A percentile compares a stretch with the other conserved stretches of the same genome.
Conservation (phyloP, 2,329 filamentous ascomycete genomes). For the Aspergillus fumigatus region DNA sequence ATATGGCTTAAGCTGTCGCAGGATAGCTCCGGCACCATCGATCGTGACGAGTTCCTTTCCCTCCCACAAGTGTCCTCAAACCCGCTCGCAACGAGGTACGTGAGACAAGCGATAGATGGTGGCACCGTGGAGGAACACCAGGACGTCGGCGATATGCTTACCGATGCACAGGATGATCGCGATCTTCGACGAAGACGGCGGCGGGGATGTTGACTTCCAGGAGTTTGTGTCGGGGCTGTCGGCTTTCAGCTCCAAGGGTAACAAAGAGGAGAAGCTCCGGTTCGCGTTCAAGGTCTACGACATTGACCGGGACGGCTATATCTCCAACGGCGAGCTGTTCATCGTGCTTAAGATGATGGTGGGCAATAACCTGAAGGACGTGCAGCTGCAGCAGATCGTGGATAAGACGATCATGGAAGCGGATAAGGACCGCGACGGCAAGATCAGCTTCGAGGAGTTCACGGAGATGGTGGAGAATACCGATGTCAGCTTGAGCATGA, state of each 20-base stretch:
- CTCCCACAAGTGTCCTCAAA: conserved; percentile 97
- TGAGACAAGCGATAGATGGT: background rate
- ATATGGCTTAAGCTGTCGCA: conserved; percentile 35
- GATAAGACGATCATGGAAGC: conserved; percentile 99
- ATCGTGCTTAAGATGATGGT: conserved; percentile 99
- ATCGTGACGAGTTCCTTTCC: conserved; percentile 95
- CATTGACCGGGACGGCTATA: conserved; percentile 96
- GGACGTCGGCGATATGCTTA: background rate
- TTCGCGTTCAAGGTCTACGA: conserved; percentile 99
- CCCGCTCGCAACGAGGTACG: conserved; percentile 85
- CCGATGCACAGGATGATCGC: conserved; percentile 77
- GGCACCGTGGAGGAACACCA: background rate
- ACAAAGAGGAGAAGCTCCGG: conserved; percentile 96
- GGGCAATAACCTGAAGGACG: conserved; percentile 96
- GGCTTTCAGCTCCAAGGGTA: conserved; percentile 95
- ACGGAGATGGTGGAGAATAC: conserved; percentile 98
- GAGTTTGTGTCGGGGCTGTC: conserved; percentile 95
- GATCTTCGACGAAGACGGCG: conserved; percentile 97
- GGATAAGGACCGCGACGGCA: conserved; percentile 89
- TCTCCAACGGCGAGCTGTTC: conserved; percentile 97
- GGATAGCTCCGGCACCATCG: conserved; percentile 98
- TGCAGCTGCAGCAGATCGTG: conserved; percentile 97
- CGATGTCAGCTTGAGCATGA: conserved; percentile 65
- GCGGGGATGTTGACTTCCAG: conserved; percentile 96
- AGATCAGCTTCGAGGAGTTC: conserved; percentile 99